phyloP scores from a whole-genome alignment of 805 yeast genomes.

The Priceomyces fermenticarens region DNA sequence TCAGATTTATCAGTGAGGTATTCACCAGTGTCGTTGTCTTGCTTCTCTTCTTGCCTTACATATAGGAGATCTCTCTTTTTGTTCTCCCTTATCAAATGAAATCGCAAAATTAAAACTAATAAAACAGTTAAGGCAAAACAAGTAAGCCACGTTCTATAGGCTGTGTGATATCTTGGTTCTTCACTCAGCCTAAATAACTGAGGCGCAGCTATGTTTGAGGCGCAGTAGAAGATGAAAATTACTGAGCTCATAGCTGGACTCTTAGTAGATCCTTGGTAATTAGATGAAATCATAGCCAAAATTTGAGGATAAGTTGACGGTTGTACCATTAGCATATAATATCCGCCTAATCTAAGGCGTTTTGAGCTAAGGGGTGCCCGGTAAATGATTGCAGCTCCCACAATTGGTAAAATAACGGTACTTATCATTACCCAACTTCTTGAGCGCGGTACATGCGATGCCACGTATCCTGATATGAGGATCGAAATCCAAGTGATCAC shows the following conservation, averaged over 20 bases:
- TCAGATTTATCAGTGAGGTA: too few species aligned
- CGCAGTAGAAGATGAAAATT: constrained; percentile 10
- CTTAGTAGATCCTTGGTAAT: constrained; percentile 8
- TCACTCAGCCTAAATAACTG: constrained; percentile 8
- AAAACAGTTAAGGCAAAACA: constrained; percentile 9
- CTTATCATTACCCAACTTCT: constrained; percentile 6
- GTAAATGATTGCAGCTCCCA: constrained; percentile 21
- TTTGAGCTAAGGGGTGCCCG: neutral
- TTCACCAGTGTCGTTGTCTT: constrained; percentile 9
- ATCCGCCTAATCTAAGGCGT: constrained; percentile 8
- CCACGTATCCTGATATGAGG: constrained; percentile 5
- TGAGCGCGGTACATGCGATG: constrained; percentile 3
- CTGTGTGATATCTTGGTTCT: constrained; percentile 7
- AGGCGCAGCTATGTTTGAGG: constrained; percentile 9
- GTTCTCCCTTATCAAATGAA: constrained; percentile 6
- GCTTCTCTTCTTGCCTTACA: constrained; percentile 32
- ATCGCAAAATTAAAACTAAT: constrained; percentile 5
- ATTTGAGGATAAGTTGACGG: constrained; percentile 9
- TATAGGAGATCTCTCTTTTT: constrained; percentile 24
- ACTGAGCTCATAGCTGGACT: constrained; percentile 5
- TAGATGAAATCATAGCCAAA: constrained; percentile 7
- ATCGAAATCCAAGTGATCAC: constrained; percentile 8
- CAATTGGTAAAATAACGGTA: constrained; percentile 14
- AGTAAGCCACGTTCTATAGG: constrained; percentile 6
- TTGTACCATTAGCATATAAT: constrained; percentile 8